Conservation (phyloP, 495 filamentous ascomycete genomes). For the Podospora didyma region DNA sequence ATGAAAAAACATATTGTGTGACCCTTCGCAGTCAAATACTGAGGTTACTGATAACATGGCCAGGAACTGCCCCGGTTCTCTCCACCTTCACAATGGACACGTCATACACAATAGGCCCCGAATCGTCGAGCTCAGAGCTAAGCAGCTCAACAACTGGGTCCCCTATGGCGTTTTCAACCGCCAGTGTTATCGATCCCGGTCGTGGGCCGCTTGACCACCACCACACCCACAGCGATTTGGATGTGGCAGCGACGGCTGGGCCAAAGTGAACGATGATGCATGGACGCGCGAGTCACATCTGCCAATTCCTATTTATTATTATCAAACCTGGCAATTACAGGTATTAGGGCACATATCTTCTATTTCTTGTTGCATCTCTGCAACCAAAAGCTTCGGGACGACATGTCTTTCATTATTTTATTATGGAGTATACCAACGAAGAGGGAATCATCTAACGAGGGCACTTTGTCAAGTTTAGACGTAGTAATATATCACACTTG, state of each 20-base stretch:
- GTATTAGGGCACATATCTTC: neutral
- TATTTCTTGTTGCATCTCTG: neutral
- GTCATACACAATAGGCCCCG: neutral
- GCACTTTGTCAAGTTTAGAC: neutral
- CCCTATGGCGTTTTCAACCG: constrained; percentile 1
- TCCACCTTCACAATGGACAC: neutral
- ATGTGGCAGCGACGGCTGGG: neutral
- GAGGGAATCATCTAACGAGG: neutral
- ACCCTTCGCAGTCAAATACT: neutral
- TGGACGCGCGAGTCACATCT: neutral
- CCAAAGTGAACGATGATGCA: neutral
- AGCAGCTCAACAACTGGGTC: neutral
- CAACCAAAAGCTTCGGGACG: neutral
- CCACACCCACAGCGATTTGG: constrained; percentile 14
- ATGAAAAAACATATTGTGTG: neutral
- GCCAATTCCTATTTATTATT: neutral
- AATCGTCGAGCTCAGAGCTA: neutral
- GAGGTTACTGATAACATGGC: neutral
- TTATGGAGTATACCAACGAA: neutral
- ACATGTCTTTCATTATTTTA: neutral
- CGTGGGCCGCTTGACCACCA: constrained; percentile 23
- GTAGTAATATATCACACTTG: too few species aligned
- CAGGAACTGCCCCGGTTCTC: neutral
- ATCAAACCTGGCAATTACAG: neutral
- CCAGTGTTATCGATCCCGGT: constrained; percentile 20